phyloP scores from a whole-genome alignment of 2,329 filamentous ascomycete genomes.

The Paecilomyces niveus region DNA sequence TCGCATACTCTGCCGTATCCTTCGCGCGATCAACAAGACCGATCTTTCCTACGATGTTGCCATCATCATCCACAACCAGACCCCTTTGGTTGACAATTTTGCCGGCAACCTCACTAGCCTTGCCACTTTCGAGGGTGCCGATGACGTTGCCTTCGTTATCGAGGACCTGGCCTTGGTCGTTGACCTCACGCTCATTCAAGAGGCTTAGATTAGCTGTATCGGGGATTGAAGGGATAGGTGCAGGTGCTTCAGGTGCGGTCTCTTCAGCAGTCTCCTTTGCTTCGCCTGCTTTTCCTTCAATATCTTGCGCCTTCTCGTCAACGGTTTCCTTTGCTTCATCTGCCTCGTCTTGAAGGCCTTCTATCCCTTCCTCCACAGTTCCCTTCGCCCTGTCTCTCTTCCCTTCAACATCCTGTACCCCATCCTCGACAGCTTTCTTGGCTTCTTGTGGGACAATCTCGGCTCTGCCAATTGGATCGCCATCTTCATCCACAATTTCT shows the following conservation, averaged over 20 bases:
- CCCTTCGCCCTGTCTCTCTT: slow-evolving; percentile 19
- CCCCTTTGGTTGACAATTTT: slow-evolving; percentile 34
- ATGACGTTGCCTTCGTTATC: slow-evolving; percentile 20
- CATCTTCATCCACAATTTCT: slow-evolving; percentile 30
- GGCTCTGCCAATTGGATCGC: slow-evolving; percentile 24
- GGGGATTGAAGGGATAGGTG: neutral
- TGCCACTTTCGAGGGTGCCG: slow-evolving; percentile 34
- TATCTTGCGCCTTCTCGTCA: too few species aligned
- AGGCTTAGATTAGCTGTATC: neutral
- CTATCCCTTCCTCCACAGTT: slow-evolving; percentile 19
- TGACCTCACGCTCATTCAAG: slow-evolving; percentile 19
- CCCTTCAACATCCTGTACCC: too few species aligned
- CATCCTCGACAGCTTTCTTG: slow-evolving; percentile 17
- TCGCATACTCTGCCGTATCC: slow-evolving; percentile 7
- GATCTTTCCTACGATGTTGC: slow-evolving; percentile 16
- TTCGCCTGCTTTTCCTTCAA: too few species aligned
- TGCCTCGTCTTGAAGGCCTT: slow-evolving; percentile 30
- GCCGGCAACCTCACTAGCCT: slow-evolving; percentile 33
- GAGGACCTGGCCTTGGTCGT: slow-evolving; percentile 20
- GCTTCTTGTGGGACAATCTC: slow-evolving; percentile 16
- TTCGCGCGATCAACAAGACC: slow-evolving; percentile 20
- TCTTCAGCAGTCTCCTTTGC: slow-evolving; percentile 16
- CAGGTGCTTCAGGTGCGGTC: slow-evolving; percentile 15
- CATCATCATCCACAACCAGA: slow-evolving; percentile 27
- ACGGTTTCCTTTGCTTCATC: slow-evolving; percentile 22